Percentiles rank a stretch among this genome's conserved stretches.
Conservation (phyloP, 805 yeast species). For the Myxozyma monticola region DNA sequence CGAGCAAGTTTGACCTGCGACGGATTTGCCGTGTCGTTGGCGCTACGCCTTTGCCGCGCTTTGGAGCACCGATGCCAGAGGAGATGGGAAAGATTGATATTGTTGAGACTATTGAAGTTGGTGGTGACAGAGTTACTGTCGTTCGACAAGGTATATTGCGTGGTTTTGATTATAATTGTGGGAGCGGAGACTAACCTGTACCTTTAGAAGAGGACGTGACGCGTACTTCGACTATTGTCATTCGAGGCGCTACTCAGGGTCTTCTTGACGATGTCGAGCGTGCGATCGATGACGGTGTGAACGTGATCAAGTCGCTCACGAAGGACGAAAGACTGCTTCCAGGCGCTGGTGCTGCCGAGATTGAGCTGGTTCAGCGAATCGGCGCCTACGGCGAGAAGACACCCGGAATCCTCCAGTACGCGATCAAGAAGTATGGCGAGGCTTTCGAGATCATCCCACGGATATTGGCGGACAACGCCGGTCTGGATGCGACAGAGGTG, state of each 20-base stretch:
- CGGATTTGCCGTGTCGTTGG: constrained; percentile 95
- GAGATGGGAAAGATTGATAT: constrained; percentile 87
- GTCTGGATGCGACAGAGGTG: constrained; percentile 86
- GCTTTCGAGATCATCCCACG: constrained; percentile 95
- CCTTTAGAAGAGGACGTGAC: constrained; percentile 47
- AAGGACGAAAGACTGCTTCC: constrained; percentile 80
- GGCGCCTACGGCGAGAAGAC: constrained; percentile 89
- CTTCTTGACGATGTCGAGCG: constrained; percentile 92
- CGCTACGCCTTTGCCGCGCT: constrained; percentile 90
- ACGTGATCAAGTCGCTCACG: constrained; percentile 83
- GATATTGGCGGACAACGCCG: constrained; percentile 90
- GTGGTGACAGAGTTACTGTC: constrained; percentile 95
- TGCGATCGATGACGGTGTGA: constrained; percentile 95
- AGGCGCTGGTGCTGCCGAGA: constrained; percentile 96
- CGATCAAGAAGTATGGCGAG: constrained; percentile 89
- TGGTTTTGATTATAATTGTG: too few relatives aligned
- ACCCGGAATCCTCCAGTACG: constrained; percentile 88
- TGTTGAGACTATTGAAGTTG: constrained; percentile 90
- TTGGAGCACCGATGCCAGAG: constrained; percentile 93
- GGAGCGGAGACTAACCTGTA: background rate
- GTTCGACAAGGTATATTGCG: constrained; percentile 68
- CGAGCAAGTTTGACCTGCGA: constrained; percentile 91
- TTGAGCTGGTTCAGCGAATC: constrained; percentile 76
- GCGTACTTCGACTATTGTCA: constrained; percentile 85
- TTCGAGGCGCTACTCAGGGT: constrained; percentile 96